Base-by-base conservation (phyloP, 176 grass and related monocot genomes). In the Oryza glumipatula region DNA sequence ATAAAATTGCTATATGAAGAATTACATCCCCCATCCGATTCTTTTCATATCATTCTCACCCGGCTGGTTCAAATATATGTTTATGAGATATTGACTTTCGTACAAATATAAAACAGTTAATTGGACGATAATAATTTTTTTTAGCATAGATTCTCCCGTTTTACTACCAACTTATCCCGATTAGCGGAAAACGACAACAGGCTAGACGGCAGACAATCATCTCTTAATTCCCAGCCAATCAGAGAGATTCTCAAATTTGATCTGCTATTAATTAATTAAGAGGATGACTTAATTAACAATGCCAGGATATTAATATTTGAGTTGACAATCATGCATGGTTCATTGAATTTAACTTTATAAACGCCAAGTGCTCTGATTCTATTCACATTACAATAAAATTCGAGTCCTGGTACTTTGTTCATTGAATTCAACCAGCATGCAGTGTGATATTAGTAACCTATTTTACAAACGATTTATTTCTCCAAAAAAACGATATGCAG, bases 151-250 rank as follows among this genome's bases (percentile, higher is more conserved):
- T 19, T 17, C 16, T 6, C 4, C 10, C 15, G 16, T 56, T 19
- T 5, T 15, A 15, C 30, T 32, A 32, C 15, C 47, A 7, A 39
- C 33, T 21, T 21, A 17, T 4, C 68, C 4, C 15, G 6, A 79
- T 66, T 30, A 30, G 61, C 60, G 30, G 78, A 76, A 70, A 82
- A 68, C 28, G 78, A 81, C 63, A 76, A 5, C 36, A 69, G 78
- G 80, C 68, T 43, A 22, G 70, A 81, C 70, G 23, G 46, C 36
- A 67, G 44, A 47, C 17, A n/a, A 58, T 9, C 69, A 30, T 61
- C 19, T 61, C 58, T 80, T 86, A 30, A 41, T 39, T 24, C 32
- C n/a, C 43, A 67, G 14, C 68, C 76, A 51, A 86, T 67, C 63
- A 21, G 2, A 21, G 2, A 21, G 2, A 73, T 67, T 22, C 36